Evolutionary conservation across 441 rosid species (phyloP).

Genomic region (Breynia disticha): DNA sequence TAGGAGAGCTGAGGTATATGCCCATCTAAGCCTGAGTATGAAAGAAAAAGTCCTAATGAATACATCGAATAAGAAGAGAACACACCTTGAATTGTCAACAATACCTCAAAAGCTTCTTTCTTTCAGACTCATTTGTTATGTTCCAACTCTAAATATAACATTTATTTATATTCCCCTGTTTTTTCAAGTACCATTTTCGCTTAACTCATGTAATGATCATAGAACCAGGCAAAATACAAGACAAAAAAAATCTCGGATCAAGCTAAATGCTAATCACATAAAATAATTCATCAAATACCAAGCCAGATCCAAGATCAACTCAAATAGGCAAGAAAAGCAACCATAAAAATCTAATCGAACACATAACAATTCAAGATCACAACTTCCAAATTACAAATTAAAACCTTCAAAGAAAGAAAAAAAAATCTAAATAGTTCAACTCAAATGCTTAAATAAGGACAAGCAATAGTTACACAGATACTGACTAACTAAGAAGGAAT

Average conservation of each 20-base stretch:
- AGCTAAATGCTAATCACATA: not conserved
- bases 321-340: slow-evolving; percentile 5
- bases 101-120: too few relatives aligned
- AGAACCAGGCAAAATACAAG: not conserved
- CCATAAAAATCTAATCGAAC: slow-evolving; percentile 4
- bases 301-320: slow-evolving; percentile 11
- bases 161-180: too few relatives aligned
- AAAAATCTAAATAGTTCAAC: not conserved
- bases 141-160: too few relatives aligned
- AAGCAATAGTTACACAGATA: slow-evolving; percentile 6
- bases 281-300: not conserved
- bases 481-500: slow-evolving; percentile 1
- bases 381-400: slow-evolving; percentile 8
- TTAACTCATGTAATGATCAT: not conserved
- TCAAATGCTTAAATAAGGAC: slow-evolving; percentile 4
- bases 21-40: slow-evolving; percentile 58
- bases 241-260: not conserved
- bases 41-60: not conserved
- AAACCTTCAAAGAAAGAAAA: not conserved
- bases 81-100: not conserved
- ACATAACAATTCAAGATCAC: slow-evolving; percentile 1
- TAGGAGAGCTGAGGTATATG: slow-evolving; percentile 84
- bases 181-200: not conserved
- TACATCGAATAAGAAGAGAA: not conserved
- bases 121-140: too few relatives aligned